Evolutionary conservation across 2,329 filamentous ascomycete genomes (phyloP), one percentile per base, ranked within the genome.

Genomic region (Corinectria fuckeliana): DNA sequence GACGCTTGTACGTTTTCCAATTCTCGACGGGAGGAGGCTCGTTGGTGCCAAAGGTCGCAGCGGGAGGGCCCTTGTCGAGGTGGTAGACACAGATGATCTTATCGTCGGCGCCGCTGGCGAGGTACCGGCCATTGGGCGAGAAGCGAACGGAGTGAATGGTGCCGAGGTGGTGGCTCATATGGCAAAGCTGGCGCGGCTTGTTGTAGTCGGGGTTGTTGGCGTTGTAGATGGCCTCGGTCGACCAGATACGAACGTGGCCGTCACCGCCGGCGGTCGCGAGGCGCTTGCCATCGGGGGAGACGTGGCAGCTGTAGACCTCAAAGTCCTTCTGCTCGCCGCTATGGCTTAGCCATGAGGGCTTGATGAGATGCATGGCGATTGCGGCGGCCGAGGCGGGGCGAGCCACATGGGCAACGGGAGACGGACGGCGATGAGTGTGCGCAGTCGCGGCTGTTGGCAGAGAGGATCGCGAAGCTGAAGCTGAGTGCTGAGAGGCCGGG

Each of bases 51-150:
- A 96, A 96, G 9, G 91, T 90, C 9, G 91, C 86, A 51, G 90
- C 85, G 70, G 93, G 91, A 21, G 91, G 88, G 72, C 89, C 91
- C 57, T 90, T 86, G 77, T 98, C 93, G 54, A 97, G 85, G 63
- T 91, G 89, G 77, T 99, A 99, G 66, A 99, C 92, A 77, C 95
- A 97, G 66, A 99, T 96, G 73, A 99, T 94, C 82, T 97, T 97
- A 80, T 99, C 95, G 78, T 99, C 95, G 70, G 96, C 96, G 58
- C 95, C 95, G 10, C 94, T 98, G 30, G 96, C 96, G 51, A 99
- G 86, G 75, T 97, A 99, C 74, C 92, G 92, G 57, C 93, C 92
- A 73, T 96, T 97, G 25, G 92, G 90, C 9, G 95, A 98, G 80
- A 98, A 99, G 67, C 96, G 91, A 64, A 99, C 95, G 0, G 94